Evolutionary conservation across 1,139 yeast species (phyloP), one percentile per base, ranked within the genome.

Genomic region (Scheffersomyces illinoinensis): DNA sequence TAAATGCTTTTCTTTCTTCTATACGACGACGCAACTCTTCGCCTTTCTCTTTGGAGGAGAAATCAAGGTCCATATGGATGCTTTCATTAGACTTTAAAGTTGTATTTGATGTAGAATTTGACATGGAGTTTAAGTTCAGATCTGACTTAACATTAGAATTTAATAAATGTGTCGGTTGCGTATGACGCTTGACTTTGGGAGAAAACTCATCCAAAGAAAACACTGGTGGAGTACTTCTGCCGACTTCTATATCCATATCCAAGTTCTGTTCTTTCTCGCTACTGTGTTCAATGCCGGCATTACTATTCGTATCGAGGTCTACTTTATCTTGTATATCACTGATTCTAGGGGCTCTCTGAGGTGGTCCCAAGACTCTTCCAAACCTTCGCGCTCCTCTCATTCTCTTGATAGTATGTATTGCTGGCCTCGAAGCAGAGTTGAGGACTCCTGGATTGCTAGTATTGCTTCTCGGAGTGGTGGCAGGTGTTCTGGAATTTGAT

Each of bases 311-410:
- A 53, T 57, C 62, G n/a, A 26, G 52, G 5, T 59, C 59, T 10
- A 56, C 54, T 17, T 50, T 57, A 14, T 64, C 65, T 23, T 60
- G 55, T 14, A 58, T 59, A 33, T 65, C 71, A 52, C 67, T 63
- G n/a, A 64, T 55, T 53, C 73, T 67, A 10, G 73, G 66, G 3
- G 77, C 78, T 51, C 82, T 66, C 62, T 76, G 72, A 0, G 83
- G 83, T 4, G 81, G 81, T 0, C 84, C 84, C 56, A 80, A 64
- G 8, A 71, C 60, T 60, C 70, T 73, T 5, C 81, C 79, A 58
- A 77, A 76, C 56, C 78, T 63, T 61, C 81, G 66, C 2, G 75
- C 67, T 2, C 80, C 75, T 52, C 76, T 62, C 57, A 68, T 66
- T 56, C 74, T 62, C 62, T 74, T 73, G 18, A 73, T 59, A 18